phyloP scores from a whole-genome alignment of 345 rosid genomes.

The Lepidium didymum region DNA sequence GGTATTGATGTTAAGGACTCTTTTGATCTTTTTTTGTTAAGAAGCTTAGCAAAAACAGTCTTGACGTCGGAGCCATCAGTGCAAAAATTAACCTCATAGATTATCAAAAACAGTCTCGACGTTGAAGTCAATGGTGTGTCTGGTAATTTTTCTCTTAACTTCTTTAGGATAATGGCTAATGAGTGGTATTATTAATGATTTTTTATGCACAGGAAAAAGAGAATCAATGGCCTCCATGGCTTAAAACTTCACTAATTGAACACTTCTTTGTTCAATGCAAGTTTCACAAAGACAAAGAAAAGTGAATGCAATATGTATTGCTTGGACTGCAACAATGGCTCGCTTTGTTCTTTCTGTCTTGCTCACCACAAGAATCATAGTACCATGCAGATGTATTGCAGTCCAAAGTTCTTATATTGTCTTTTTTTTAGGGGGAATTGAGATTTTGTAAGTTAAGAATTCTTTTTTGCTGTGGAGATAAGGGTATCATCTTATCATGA shows the following conservation, averaged over 20 bases:
- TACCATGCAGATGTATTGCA: constrained; percentile 55
- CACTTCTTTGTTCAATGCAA: constrained; percentile 82
- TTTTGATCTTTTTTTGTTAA: too few species aligned
- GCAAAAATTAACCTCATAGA: too few species aligned
- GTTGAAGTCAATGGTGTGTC: constrained; percentile 1
- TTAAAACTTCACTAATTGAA: constrained; percentile 55
- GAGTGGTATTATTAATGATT: not conserved
- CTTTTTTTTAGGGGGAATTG: not conserved
- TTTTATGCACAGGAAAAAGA: constrained; percentile 41
- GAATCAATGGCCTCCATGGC: constrained; percentile 74
- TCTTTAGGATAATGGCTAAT: constrained; percentile 2
- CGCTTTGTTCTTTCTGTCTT: too few species aligned
- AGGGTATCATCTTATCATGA: constrained; percentile 96
- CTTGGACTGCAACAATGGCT: constrained; percentile 69
- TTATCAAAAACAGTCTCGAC: too few species aligned
- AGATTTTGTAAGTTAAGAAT: not conserved
- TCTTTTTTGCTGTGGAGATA: constrained; percentile 39
- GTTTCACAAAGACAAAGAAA: constrained; percentile 67
- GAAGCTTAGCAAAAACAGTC: too few species aligned
- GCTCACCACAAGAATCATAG: constrained; percentile 59
- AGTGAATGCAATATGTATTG: constrained; percentile 95
- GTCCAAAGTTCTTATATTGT: not conserved
- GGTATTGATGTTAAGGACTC: too few species aligned
- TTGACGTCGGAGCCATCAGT: too few species aligned
- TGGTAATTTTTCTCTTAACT: not conserved